Evolutionary conservation across 2,329 filamentous ascomycete species (phyloP), one percentile per base, ranked within the genome.

Genomic region (Colletotrichum kahawae): DNA sequence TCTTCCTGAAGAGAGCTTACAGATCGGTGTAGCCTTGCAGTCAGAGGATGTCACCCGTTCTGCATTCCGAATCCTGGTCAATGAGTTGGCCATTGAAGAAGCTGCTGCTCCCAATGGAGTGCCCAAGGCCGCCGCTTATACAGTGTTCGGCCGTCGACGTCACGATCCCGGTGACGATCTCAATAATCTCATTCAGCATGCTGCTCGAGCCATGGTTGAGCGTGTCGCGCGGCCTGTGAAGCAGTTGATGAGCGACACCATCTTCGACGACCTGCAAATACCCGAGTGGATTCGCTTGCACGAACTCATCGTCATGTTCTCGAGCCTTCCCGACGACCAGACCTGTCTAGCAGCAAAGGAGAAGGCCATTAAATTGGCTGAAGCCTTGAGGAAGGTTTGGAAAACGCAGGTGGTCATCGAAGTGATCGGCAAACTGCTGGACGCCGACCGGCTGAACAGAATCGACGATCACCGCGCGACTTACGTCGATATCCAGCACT

Each of bases 1-100:
- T 7, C 87, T 93, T 43, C 90, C 93, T 0, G 92, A 94, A 77
- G 88, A 90, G 67, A 84, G 89, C 9, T 86, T 94, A 36, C 87
- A 88, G 27, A 90, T 94, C 9, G 92, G 88, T 7, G 87, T 87
- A 77, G 82, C 82, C 4, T 78, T 92, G 7, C 76, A 87, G 72
- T 83, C 87, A 12, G 80, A 83, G 0, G 80, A 84, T 14, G 79
- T 91, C 3, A 83, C 87, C 0, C 85, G 86, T 36, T 79, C 83
- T 24, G 85, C 92, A 0, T 94, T 93, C 77, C 85, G 87, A 13
- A 88, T 93, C 31, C 85, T 94, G 6, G 92, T 93, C 27, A 91
- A 89, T 21, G 92, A 94, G 79, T 86, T 89, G 67, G 92, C 92
- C 5, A 79, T 93, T 14, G 85, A 84, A 54, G 80, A 85, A 29